These are phyloP conservation scores for Brassica cretica DNA, from an alignment of 345 rosid species.

Conservation along the genomic window DNA sequence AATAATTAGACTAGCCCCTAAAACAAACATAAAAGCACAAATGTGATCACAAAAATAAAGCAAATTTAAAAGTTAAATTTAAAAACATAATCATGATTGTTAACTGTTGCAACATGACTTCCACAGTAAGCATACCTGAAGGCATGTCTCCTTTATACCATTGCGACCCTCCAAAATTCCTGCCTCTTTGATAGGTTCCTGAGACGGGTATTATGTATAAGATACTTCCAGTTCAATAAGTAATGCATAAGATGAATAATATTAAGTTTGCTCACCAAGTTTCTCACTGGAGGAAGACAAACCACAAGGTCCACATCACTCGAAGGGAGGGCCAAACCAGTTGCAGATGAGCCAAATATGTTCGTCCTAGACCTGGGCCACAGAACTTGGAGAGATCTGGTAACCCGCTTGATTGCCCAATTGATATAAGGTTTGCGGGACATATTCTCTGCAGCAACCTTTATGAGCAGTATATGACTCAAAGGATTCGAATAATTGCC, in stretches of 20 bases:
- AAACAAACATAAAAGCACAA: slow-evolving; percentile 7
- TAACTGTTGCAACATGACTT: slow-evolving; percentile 10
- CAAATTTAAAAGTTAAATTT: background rate
- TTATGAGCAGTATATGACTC: slow-evolving; percentile 30
- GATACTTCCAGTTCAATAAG: slow-evolving; percentile 31
- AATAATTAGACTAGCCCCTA: slow-evolving; percentile 12
- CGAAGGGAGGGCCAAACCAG: slow-evolving; percentile 92
- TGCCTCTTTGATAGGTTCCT: slow-evolving; percentile 99
- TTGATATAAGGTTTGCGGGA: slow-evolving; percentile 84
- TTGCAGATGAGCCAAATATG: slow-evolving; percentile 91
- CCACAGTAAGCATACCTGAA: slow-evolving; percentile 65
- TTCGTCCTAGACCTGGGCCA: slow-evolving; percentile 98
- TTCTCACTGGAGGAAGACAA: slow-evolving; percentile 97
- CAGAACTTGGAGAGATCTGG: slow-evolving; percentile 89
- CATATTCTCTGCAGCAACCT: slow-evolving; percentile 84
- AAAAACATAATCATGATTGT: slow-evolving; percentile 4
- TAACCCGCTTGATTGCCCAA: slow-evolving; percentile 96
- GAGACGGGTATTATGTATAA: slow-evolving; percentile 33
- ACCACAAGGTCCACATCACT: slow-evolving; percentile 99
- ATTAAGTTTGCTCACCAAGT: slow-evolving; percentile 59
- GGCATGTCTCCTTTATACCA: slow-evolving; percentile 98
- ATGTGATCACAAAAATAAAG: slow-evolving; percentile 5
- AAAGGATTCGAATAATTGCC: slow-evolving; percentile 22
- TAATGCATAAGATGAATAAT: slow-evolving; percentile 21
- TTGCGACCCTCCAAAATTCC: slow-evolving; percentile 99